Evolutionary conservation across 108 stramenopile species (phyloP), one percentile per base, ranked within the genome.

Genomic region (Skeletonema tropicum): DNA sequence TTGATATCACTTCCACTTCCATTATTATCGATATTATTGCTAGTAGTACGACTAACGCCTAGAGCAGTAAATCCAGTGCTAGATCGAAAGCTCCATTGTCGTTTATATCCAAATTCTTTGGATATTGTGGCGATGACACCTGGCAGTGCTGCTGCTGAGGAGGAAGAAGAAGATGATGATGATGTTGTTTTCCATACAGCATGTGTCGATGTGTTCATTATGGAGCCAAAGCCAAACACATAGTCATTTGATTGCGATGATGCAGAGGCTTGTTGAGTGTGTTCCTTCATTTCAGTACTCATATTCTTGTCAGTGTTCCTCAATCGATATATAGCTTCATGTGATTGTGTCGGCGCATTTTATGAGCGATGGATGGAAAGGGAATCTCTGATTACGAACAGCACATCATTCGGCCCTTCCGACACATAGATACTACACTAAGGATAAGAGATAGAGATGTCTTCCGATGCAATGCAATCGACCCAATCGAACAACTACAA

Each of bases 211-310:
- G 87, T 79, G 45, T 90, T 88, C 75, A 90, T 58, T 71, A 90
- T 90, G 29, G 85, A 86, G 13, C 89, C 89, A 77, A 88, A 90
- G 0, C 89, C 89, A 79, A 90, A 90, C 23, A 90, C 60, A 64
- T 87, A 87, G 14, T 87, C 86, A 52, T 77, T 12, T 39, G 38
- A 39, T 12, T 5, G 8, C 35, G 11, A 83, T 1, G 38, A 12
- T n/a, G n/a, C n/a, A n/a, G n/a, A 10, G 38, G 11, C 17, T 49
- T 11, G 11, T 12, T 2, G 11, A 39, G 38, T 12, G 38, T 39
- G 38, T 12, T 39, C 38, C 11, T 12, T 10, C 38, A 39, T 39
- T 39, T 39, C 38, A 39, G 11, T 39, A 39, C 11, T 39, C 38
- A 39, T 39, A 12, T 12, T 35, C 6, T 39, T 39, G 38, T 11